Evolutionary conservation across 768 basidiomycete genomes (phyloP).

Genomic region (Trametes gibbosa): DNA sequence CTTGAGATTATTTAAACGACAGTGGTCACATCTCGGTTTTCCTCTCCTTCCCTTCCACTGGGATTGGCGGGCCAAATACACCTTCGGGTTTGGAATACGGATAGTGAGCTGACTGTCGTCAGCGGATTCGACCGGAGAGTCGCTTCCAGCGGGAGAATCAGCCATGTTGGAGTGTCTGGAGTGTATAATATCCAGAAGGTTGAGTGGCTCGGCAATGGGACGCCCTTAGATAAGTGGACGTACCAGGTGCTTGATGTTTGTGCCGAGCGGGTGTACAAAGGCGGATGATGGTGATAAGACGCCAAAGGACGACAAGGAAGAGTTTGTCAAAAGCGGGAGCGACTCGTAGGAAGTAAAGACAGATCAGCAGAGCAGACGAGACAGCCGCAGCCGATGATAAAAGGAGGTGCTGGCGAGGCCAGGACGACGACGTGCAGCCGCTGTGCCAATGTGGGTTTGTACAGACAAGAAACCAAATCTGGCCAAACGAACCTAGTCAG

Average conservation of each 20-base stretch:
- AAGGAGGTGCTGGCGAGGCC: not conserved
- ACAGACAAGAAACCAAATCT: constrained; percentile 33
- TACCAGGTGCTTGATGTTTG: not conserved
- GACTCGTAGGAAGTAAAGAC: not conserved
- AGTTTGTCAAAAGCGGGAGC: not conserved
- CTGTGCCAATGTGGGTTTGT: constrained; percentile 24
- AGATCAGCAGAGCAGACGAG: not conserved
- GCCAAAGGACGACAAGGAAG: not conserved
- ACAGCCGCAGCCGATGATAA: not conserved
- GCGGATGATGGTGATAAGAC: constrained; percentile 12
- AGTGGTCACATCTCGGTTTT: constrained; percentile 73
- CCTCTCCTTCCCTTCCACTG: constrained; percentile 75
- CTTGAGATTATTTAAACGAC: constrained; percentile 69
- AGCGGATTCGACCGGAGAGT: constrained; percentile 31
- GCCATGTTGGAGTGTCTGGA: constrained; percentile 15
- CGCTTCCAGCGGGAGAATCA: constrained; percentile 31
- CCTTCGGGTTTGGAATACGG: constrained; percentile 64
- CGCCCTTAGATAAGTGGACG: not conserved
- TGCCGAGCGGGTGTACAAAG: not conserved
- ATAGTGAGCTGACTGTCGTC: constrained; percentile 49
- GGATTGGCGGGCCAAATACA: constrained; percentile 66
- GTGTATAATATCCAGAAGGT: not conserved
- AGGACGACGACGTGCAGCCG: constrained; percentile 7
- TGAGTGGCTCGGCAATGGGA: not conserved
- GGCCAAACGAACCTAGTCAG: constrained; percentile 31